Base-by-base conservation (phyloP, 202 grass and related monocot genomes). In the Zoysia matrella region DNA sequence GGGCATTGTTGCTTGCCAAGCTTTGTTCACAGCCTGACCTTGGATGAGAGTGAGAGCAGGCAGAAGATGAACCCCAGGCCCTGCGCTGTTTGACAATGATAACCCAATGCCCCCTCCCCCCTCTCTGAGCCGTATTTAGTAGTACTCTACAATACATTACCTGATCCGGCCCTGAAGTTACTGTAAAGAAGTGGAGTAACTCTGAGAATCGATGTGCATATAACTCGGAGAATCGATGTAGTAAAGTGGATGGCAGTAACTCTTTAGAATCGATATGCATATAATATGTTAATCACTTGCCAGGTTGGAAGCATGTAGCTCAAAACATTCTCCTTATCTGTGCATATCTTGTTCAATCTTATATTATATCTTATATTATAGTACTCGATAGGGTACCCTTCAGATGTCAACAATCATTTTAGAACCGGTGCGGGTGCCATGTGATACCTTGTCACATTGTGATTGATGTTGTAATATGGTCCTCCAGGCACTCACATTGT, bases 1-100 rank as follows among this genome's bases (percentile, higher is more conserved):
- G 76, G 78, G 30, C 83, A 39, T 42, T 99, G 96, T 83, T 99
- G 96, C 74, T 73, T 99, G 46, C 96, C 91, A 0, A 80, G 50
- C 71, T 93, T 95, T 56, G 79, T 85, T 82, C 73, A 92, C 67
- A 83, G 18, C 63, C 68, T 91, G 47, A 65, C 69, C 15, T 69
- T 91, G 43, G 95, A 94, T 4, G 90, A 87, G 68, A 88, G 83
- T 4, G 90, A 89, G 69, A 84, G 85, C 52, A 88, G 80, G 69
- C 85, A 91, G 55, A 95, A 95, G 78, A 82, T 84, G 12, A 85
- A 60, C 51, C 63, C 92, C 55, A 73, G 74, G 40, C 83, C 86
- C 12, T 91, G 88, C 60, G 80, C 86, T 81, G 85, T 81, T 75
- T 98, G 80, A 90, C 15, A 40, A 2, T 54, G 55, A 11, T 8